These are phyloP conservation scores for Aquanectria penicillioides DNA, from an alignment of 2,329 filamentous ascomycete species.

Conservation along the genomic window DNA sequence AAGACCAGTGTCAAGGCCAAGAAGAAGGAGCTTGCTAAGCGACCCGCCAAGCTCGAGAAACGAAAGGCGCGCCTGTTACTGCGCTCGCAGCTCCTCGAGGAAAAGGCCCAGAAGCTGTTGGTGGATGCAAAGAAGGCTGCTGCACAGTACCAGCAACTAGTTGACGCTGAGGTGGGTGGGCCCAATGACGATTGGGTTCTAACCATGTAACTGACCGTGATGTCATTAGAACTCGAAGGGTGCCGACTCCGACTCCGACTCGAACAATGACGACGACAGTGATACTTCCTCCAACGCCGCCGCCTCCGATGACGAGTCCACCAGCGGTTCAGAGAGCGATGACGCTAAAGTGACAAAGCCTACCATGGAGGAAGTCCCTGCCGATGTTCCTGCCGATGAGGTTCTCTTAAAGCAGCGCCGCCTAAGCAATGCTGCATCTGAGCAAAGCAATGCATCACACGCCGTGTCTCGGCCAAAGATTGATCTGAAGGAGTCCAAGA, in stretches of 20 bases:
- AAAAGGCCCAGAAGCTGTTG: conserved; percentile 49
- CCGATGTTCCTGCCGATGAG: conserved; percentile 42
- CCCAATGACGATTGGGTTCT: background rate
- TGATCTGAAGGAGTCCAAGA: conserved; percentile 35
- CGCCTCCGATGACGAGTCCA: conserved; percentile 30
- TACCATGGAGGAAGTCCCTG: conserved; percentile 31
- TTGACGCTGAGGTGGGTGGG: conserved; percentile 35
- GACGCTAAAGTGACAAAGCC: conserved; percentile 32
- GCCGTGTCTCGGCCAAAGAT: conserved; percentile 25
- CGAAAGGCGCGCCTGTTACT: conserved; percentile 48
- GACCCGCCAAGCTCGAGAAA: conserved; percentile 45
- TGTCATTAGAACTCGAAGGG: background rate
- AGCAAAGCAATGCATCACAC: conserved; percentile 34
- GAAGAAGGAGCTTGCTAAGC: too few relatives aligned
- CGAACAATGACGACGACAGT: conserved; percentile 26
- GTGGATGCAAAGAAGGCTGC: conserved; percentile 50
- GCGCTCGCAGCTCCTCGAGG: conserved; percentile 50
- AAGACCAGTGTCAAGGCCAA: conserved; percentile 47
- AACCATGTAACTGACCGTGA: background rate
- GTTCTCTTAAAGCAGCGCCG: conserved; percentile 45
- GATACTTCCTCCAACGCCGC: conserved; percentile 36
- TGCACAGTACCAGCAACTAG: conserved; percentile 40
- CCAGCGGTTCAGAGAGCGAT: conserved; percentile 35
- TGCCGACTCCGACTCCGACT: conserved; percentile 12
- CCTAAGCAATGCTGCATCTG: conserved; percentile 43